phyloP scores from a whole-genome alignment of 352 stramenopile species.

The Thraustochytrium sp. region DNA sequence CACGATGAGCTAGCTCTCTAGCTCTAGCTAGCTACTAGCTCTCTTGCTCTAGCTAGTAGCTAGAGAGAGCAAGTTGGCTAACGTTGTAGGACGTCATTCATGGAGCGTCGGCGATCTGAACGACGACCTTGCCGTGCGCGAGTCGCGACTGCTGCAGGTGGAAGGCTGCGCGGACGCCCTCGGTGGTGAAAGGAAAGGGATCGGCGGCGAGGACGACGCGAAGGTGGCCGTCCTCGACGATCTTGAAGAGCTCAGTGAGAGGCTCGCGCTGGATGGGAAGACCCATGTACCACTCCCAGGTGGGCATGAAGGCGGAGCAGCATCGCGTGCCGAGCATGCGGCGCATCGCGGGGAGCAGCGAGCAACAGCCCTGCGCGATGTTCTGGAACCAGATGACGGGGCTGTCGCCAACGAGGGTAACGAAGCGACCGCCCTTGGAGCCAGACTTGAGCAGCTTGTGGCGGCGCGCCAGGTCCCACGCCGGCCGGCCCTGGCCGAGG shows the following conservation, averaged over 20 bases:
- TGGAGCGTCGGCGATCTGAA: conserved; percentile 62
- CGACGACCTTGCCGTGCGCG: conserved; percentile 72
- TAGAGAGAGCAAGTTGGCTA: no score
- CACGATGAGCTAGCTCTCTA: no score
- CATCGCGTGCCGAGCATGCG: conserved; percentile 53
- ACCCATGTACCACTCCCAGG: conserved; percentile 44
- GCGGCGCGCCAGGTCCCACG: conserved; percentile 52
- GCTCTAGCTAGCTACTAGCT: no score
- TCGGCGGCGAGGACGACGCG: conserved; percentile 60
- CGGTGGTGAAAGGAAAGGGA: conserved; percentile 63
- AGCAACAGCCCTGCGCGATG: conserved; percentile 50
- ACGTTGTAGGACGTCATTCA: no score
- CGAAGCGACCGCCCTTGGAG: conserved; percentile 50
- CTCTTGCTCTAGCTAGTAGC: no score
- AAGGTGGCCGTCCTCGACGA: conserved; percentile 57
- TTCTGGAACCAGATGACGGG: conserved; percentile 48
- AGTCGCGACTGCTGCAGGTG: conserved; percentile 60
- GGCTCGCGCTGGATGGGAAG: conserved; percentile 38
- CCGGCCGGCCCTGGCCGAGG: conserved; percentile 34
- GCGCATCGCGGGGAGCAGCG: conserved; percentile 43
- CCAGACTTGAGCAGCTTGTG: conserved; percentile 49
- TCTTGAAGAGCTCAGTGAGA: conserved; percentile 53
- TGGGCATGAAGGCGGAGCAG: conserved; percentile 50
- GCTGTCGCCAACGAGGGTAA: conserved; percentile 50
- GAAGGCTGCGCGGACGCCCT: conserved; percentile 60